phyloP scores from a whole-genome alignment of 2,329 filamentous ascomycete species.

The Fulvia fulva region DNA sequence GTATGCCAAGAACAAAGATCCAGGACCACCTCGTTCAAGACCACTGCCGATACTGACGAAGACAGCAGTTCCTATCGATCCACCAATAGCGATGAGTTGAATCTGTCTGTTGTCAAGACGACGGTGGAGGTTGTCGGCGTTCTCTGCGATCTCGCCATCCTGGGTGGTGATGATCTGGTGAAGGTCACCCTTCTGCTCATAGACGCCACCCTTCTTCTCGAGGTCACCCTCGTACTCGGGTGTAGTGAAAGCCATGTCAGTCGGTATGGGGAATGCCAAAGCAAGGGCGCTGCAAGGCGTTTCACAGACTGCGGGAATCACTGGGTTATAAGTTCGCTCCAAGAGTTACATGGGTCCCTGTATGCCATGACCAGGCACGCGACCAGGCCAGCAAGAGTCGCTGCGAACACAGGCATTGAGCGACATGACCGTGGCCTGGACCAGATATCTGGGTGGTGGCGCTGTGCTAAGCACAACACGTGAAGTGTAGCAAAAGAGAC shows the following conservation, averaged over 20 bases:
- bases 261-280: not conserved
- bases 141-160: slow-evolving; percentile 29
- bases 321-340: not conserved
- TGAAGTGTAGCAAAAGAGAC: not conserved
- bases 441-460: not conserved
- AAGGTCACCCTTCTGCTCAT: slow-evolving; percentile 4
- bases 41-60: slow-evolving; percentile 54
- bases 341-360: not conserved
- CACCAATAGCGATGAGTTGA: slow-evolving; percentile 34
- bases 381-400: not conserved
- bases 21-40: slow-evolving; percentile 48
- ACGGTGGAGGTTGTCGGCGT: slow-evolving; percentile 42
- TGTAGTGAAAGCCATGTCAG: not conserved
- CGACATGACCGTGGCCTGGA: not conserved
- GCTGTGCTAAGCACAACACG: not conserved
- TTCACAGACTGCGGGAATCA: not conserved
- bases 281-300: not conserved
- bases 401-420: not conserved
- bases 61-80: slow-evolving; percentile 32
- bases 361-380: not conserved
- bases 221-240: not conserved
- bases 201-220: slow-evolving; percentile 1
- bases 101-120: slow-evolving; percentile 48
- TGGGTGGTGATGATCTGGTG: slow-evolving; percentile 18
- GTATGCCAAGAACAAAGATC: slow-evolving; percentile 57